phyloP scores from a whole-genome alignment of 2,329 filamentous ascomycete species.

The Fusarium stilboides region DNA sequence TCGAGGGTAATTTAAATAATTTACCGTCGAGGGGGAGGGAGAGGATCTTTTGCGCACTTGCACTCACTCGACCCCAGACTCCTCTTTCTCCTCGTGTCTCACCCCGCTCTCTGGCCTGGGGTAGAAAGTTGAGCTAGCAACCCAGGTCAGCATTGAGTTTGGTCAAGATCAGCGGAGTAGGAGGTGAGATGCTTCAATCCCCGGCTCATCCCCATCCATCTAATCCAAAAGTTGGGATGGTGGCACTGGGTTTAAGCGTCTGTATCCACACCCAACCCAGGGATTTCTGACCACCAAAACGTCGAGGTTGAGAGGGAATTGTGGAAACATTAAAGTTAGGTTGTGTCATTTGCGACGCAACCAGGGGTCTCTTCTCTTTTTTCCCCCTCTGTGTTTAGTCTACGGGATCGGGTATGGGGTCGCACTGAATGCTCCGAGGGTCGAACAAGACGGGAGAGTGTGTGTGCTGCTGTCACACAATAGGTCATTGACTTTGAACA shows the following conservation, averaged over 20 bases:
- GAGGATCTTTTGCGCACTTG: not conserved
- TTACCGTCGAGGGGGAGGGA: too few relatives aligned
- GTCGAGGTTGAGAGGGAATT: slow-evolving; percentile 6
- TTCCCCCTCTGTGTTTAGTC: not conserved
- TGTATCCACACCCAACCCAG: slow-evolving; percentile 8
- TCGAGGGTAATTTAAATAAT: slow-evolving; percentile 24
- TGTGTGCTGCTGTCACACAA: not conserved
- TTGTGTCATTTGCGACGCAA: slow-evolving; percentile 4
- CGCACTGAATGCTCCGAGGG: slow-evolving; percentile 17
- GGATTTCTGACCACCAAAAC: slow-evolving; percentile 15
- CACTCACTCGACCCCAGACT: not conserved
- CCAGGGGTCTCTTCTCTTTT: slow-evolving; percentile 20
- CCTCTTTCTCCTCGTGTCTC: not conserved
- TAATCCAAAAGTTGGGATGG: not conserved
- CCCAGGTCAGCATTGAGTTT: slow-evolving; percentile 14
- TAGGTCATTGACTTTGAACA: not conserved
- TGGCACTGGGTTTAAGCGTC: slow-evolving; percentile 5
- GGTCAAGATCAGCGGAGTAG: slow-evolving; percentile 20
- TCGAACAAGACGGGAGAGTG: slow-evolving; percentile 1
- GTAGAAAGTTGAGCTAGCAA: not conserved
- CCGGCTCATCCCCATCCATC: slow-evolving; percentile 22
- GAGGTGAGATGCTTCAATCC: slow-evolving; percentile 15
- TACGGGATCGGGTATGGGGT: slow-evolving; percentile 2
- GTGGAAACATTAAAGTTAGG: slow-evolving; percentile 26
- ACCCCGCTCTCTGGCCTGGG: slow-evolving; percentile 13